A percentile compares a stretch with the other conserved stretches of the same genome.
phyloP scores from a whole-genome alignment of 2,329 filamentous ascomycete species.

The Beauveria pseudobassiana region DNA sequence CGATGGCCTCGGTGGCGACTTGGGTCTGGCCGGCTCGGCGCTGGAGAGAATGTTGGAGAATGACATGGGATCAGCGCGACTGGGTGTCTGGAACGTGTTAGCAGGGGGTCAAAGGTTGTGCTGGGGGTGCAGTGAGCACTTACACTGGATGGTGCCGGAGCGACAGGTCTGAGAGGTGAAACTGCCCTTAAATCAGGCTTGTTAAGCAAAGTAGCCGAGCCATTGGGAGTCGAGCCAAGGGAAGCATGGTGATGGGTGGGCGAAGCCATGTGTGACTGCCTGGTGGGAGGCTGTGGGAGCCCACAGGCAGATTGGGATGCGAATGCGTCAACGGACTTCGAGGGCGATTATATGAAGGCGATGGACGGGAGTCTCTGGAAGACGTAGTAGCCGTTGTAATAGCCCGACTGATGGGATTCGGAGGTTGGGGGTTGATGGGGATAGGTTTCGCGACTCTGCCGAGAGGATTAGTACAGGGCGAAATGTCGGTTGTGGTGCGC shows the following conservation, averaged over 20 bases:
- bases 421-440: slow-evolving; percentile 33
- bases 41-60: slow-evolving; percentile 91
- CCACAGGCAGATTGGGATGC: slow-evolving; percentile 36
- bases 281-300: slow-evolving; percentile 36
- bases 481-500: slow-evolving; percentile 16
- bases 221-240: slow-evolving; percentile 33
- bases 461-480: slow-evolving; percentile 14
- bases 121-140: slow-evolving; percentile 15
- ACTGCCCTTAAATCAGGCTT: slow-evolving; percentile 34
- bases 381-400: slow-evolving; percentile 44
- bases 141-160: slow-evolving; percentile 29
- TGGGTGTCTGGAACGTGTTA: slow-evolving; percentile 50
- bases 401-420: slow-evolving; percentile 36
- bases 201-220: slow-evolving; percentile 28
- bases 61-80: slow-evolving; percentile 83
- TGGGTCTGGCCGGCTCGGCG: slow-evolving; percentile 57
- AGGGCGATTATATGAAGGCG: slow-evolving; percentile 35
- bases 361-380: slow-evolving; percentile 25
- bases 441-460: slow-evolving; percentile 45
- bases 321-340: slow-evolving; percentile 45
- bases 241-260: slow-evolving; percentile 39
- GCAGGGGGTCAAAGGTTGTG: not conserved
- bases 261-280: slow-evolving; percentile 37
- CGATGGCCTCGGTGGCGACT: slow-evolving; percentile 32
- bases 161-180: slow-evolving; percentile 32